These are phyloP conservation scores for Beauveria rudraprayagi DNA, from an alignment of 2,329 filamentous ascomycete genomes.

Conservation along the genomic window DNA sequence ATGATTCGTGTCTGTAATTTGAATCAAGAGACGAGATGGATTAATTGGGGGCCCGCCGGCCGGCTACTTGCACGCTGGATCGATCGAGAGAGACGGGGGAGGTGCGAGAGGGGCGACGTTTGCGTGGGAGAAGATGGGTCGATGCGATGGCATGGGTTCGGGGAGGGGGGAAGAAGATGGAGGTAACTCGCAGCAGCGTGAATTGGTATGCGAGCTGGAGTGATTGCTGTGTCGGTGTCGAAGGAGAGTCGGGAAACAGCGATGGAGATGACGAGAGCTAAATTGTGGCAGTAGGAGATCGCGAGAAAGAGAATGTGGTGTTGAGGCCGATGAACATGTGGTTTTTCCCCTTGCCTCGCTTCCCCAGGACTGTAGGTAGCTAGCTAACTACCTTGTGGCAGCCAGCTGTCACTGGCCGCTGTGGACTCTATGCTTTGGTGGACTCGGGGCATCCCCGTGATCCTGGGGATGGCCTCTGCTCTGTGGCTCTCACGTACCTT, in stretches of 20 bases:
- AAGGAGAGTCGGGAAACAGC: neutral
- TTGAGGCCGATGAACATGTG: neutral
- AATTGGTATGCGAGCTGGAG: neutral
- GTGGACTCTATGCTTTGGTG: neutral
- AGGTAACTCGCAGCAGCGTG: neutral
- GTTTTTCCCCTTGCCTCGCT: neutral
- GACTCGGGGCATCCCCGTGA: neutral
- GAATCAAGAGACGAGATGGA: neutral
- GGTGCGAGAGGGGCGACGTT: neutral
- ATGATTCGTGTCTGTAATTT: neutral
- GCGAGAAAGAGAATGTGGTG: neutral
- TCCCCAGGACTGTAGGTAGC: neutral
- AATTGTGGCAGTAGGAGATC: neutral
- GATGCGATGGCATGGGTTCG: neutral
- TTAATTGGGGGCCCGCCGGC: no score
- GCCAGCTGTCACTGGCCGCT: neutral
- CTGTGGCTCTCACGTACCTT: neutral
- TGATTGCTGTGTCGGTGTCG: neutral
- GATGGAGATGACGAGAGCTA: neutral
- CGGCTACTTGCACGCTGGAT: conserved; percentile 5
- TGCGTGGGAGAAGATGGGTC: neutral
- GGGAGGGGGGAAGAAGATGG: neutral
- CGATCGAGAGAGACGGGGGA: neutral
- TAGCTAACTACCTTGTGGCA: no score
- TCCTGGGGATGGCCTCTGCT: no score